phyloP scores from a whole-genome alignment of 192 early-diverging fungal genomes.

The Gryganskiella cystojenkinii region DNA sequence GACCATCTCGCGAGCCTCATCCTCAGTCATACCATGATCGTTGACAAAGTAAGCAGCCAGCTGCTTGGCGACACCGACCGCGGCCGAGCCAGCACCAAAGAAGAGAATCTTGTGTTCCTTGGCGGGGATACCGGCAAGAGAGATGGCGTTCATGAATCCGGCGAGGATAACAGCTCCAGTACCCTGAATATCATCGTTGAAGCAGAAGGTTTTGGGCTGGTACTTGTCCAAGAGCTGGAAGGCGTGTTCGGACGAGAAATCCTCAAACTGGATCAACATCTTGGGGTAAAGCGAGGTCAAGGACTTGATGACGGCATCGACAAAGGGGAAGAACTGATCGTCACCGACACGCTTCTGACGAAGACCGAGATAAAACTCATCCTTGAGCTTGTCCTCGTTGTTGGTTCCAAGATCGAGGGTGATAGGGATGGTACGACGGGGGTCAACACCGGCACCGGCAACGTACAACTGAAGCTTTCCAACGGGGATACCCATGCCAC shows the following conservation, averaged over 20 bases:
- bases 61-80: conserved; percentile 94
- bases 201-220: conserved; percentile 80
- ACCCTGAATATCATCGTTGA: conserved; percentile 97
- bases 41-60: conserved; percentile 83
- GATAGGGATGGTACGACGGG: conserved; percentile 88
- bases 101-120: conserved; percentile 90
- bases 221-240: conserved; percentile 87
- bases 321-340: conserved; percentile 80
- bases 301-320: conserved; percentile 84
- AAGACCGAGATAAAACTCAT: conserved; percentile 92
- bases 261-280: conserved; percentile 95
- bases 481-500: conserved; percentile 96
- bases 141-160: conserved; percentile 91
- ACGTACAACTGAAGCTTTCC: conserved; percentile 96
- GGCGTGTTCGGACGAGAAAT: conserved; percentile 94
- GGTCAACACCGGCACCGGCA: conserved; percentile 87
- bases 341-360: conserved; percentile 72
- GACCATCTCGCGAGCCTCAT: conserved; percentile 74
- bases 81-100: conserved; percentile 94
- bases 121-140: conserved; percentile 72
- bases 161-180: conserved; percentile 95
- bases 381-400: conserved; percentile 81
- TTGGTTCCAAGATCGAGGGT: conserved; percentile 94
- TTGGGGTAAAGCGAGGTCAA: conserved; percentile 78
- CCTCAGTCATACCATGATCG: conserved; percentile 79